Conservation (phyloP, 805 yeast species). For the Candida taoyuanica region DNA sequence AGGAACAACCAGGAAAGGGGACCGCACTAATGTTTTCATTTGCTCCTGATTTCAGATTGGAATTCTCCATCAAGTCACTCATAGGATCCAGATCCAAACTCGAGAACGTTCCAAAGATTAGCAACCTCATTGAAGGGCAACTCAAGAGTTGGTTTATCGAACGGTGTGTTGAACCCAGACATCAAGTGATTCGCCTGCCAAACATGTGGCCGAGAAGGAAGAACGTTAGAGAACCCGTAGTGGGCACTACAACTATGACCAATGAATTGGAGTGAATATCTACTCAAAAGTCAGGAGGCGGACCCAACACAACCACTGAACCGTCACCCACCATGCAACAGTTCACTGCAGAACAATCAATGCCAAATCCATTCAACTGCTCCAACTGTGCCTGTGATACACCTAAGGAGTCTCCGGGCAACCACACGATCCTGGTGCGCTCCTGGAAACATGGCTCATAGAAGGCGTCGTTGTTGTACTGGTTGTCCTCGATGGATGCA, state of each 20-base stretch:
- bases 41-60: constrained; percentile 85
- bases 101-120: constrained; percentile 89
- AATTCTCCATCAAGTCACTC: constrained; percentile 80
- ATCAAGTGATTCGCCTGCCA: constrained; percentile 79
- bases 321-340: constrained; percentile 22
- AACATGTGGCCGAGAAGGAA: constrained; percentile 78
- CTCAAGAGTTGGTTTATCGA: constrained; percentile 88
- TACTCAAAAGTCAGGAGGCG: constrained; percentile 24
- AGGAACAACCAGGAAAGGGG: constrained; percentile 32
- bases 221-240: constrained; percentile 42
- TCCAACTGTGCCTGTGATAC: constrained; percentile 13
- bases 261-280: constrained; percentile 14
- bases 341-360: constrained; percentile 19
- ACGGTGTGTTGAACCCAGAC: constrained; percentile 90
- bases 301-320: constrained; percentile 15
- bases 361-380: constrained; percentile 21
- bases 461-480: constrained; percentile 21
- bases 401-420: constrained; percentile 22
- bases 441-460: constrained; percentile 25
- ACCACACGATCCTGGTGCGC: constrained; percentile 19
- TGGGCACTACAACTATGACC: constrained; percentile 7
- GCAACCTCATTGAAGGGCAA: constrained; percentile 76
- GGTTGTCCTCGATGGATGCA: neutral
- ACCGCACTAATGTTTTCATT: constrained; percentile 86
- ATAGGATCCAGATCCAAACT: constrained; percentile 91